Conservation (phyloP, 2,329 filamentous ascomycete genomes). For the Lasiodiplodia hormozganensis region DNA sequence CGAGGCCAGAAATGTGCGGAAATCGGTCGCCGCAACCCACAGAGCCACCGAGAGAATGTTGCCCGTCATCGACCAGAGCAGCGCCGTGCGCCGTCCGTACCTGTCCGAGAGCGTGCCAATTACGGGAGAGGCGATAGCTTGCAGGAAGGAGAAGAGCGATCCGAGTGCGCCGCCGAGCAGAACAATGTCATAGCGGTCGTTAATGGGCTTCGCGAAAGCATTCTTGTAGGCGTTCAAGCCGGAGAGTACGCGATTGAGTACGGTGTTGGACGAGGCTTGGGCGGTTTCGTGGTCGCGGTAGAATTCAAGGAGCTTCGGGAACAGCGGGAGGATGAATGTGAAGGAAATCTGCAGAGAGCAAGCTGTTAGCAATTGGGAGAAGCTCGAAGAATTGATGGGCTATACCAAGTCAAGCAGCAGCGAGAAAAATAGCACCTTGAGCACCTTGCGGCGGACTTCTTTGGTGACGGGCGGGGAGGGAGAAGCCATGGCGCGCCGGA, state of each 20-base stretch:
- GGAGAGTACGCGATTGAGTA: constrained; percentile 79
- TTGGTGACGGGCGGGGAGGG: constrained; percentile 45
- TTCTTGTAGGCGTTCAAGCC: constrained; percentile 96
- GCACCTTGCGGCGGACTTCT: constrained; percentile 74
- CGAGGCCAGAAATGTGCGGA: constrained; percentile 94
- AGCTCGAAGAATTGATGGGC: neutral
- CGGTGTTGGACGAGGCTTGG: constrained; percentile 59
- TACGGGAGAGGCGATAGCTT: constrained; percentile 88
- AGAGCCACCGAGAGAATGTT: constrained; percentile 93
- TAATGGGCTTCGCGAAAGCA: constrained; percentile 88
- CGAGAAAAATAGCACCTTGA: constrained; percentile 87
- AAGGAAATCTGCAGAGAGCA: constrained; percentile 79
- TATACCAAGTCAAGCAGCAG: constrained; percentile 85
- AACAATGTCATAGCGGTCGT: constrained; percentile 96
- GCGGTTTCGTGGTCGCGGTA: constrained; percentile 83
- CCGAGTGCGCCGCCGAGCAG: constrained; percentile 91
- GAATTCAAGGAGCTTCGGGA: constrained; percentile 93
- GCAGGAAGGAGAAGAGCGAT: constrained; percentile 90
- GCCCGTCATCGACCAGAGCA: constrained; percentile 89
- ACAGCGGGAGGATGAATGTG: constrained; percentile 96
- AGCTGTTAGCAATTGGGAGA: neutral
- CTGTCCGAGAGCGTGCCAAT: constrained; percentile 89
- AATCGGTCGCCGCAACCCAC: constrained; percentile 93
- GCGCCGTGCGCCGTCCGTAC: constrained; percentile 83
- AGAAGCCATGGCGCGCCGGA: constrained; percentile 8